These are phyloP conservation scores for Lepraria neglecta DNA, from an alignment of 495 filamentous ascomycete genomes.

Conservation along the genomic window DNA sequence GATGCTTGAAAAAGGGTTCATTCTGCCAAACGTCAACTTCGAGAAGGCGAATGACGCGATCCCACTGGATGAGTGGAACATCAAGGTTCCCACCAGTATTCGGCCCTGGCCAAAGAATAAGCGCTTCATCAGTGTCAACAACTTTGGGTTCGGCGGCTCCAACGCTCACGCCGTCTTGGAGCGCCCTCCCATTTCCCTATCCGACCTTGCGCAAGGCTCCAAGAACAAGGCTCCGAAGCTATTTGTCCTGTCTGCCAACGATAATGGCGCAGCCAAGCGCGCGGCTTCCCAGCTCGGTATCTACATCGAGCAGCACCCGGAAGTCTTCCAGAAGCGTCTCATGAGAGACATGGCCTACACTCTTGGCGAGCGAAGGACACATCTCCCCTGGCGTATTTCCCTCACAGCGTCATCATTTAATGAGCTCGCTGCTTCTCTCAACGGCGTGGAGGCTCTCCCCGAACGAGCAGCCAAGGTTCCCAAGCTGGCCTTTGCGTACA, in stretches of 20 bases:
- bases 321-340: no score
- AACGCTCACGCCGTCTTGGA: slow-evolving; percentile 38
- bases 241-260: no score
- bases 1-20: slow-evolving; percentile 39
- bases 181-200: no score
- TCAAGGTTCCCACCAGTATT: background rate
- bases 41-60: slow-evolving; percentile 33
- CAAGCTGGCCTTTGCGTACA: slow-evolving; percentile 35
- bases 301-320: no score
- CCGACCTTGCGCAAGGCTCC: slow-evolving; percentile 27
- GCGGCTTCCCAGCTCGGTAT: no score
- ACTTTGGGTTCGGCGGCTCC: slow-evolving; percentile 26
- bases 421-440: background rate
- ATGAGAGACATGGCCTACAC: no score
- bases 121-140: slow-evolving; percentile 15
- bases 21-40: slow-evolving; percentile 39
- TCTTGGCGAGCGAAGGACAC: no score
- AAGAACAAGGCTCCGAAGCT: background rate
- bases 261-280: no score
- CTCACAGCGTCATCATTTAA: background rate
- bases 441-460: background rate
- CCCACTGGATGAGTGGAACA: slow-evolving; percentile 30
- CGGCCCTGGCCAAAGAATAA: background rate
- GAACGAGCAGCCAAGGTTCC: background rate
- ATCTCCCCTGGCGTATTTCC: background rate